Base-by-base conservation (phyloP, 140 eudicot genomes). In the Stevia rebaudiana region DNA sequence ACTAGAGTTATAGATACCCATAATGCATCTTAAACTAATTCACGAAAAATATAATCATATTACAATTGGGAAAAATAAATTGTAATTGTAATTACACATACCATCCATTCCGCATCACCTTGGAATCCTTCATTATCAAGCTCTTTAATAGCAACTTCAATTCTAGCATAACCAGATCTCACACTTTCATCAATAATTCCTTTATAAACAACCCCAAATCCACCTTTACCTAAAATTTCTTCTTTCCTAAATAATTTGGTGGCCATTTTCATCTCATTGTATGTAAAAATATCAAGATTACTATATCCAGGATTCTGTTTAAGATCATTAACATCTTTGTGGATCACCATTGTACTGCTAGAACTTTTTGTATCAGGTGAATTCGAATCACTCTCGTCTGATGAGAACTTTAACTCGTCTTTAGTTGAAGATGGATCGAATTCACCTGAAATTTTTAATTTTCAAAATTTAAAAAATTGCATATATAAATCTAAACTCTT, bases 71-170 rank as follows among this genome's bases (percentile, higher is more conserved):
- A n/a, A n/a, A n/a, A n/a, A n/a, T n/a, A n/a, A n/a, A n/a, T n/a
- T n/a, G n/a, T n/a, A n/a, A n/a, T n/a, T n/a, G n/a, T n/a, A n/a
- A n/a, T n/a, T n/a, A n/a, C 47, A 73, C 70, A 54, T 84, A 94
- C 99, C 97, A 94, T 97, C 99, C 99, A 94, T 80, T 94, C 99
- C 61, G 88, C 75, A 60, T 94, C 95, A 36, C 99, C 99, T 79
- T 94, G 99, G n/a, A 83, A 75, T 69, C 99, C 94, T 79, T 94
- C 91, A 0, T 80, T 97, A 76, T 94, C 96, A 51, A 88, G 99
- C 83, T 85, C 97, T 72, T 94, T 94, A 49, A 94, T 84, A 16
- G 99, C 99, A 61, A 94, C 99, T 53, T 67, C 79, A 1, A 80
- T 83, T 61, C 76, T 77, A 41, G 69, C 78, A 78, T 88, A 88